phyloP scores from a whole-genome alignment of 768 basidiomycete species.

The Lactarius psammicola region DNA sequence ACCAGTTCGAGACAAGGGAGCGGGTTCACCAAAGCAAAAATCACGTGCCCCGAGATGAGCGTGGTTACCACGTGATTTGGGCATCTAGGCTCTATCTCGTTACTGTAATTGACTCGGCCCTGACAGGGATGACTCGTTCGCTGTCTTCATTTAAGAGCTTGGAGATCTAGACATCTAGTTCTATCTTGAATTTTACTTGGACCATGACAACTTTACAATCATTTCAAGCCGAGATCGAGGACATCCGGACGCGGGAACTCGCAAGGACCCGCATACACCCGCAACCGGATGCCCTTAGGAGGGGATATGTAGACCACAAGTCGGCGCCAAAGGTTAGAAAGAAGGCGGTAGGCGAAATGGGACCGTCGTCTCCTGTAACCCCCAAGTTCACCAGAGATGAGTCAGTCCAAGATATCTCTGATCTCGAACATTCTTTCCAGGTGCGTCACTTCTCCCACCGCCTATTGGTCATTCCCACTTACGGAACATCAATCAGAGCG shows the following conservation, averaged over 20 bases:
- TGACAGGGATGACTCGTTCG: slow-evolving; percentile 18
- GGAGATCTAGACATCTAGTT: background rate
- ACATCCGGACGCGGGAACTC: slow-evolving; percentile 67
- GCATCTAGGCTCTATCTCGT: background rate
- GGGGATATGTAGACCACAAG: slow-evolving; percentile 17
- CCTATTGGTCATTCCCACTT: background rate
- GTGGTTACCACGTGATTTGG: background rate
- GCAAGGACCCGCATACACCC: slow-evolving; percentile 55
- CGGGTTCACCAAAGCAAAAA: background rate
- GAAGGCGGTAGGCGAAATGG: slow-evolving; percentile 10
- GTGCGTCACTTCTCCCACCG: slow-evolving; percentile 36
- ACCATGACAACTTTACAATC: slow-evolving; percentile 45
- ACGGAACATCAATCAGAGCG: background rate
- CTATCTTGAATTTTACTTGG: background rate
- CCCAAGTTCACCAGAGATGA: slow-evolving; percentile 10
- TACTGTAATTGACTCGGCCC: slow-evolving; percentile 8
- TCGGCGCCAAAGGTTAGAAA: slow-evolving; percentile 11
- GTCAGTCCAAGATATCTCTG: slow-evolving; percentile 31
- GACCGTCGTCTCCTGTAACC: background rate
- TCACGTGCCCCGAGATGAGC: background rate
- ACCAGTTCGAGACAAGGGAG: background rate
- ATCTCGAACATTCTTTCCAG: slow-evolving; percentile 56
- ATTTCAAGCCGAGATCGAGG: slow-evolving; percentile 76
- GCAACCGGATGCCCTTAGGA: slow-evolving; percentile 28
- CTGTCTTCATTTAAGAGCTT: slow-evolving; percentile 4